phyloP scores from a whole-genome alignment of 768 basidiomycete species.

The Boletus huronensis region DNA sequence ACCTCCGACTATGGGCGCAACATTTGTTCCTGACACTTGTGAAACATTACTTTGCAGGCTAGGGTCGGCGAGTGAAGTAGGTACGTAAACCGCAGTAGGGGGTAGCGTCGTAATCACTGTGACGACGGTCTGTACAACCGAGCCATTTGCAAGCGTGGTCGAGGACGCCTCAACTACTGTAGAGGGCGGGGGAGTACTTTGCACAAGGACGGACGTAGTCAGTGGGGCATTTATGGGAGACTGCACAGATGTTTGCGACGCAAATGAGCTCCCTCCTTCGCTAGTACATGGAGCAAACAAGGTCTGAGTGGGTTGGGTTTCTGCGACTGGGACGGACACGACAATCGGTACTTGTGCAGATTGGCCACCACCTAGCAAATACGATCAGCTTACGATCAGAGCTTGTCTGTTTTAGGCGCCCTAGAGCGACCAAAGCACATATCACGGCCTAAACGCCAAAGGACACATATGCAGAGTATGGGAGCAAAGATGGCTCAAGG shows the following conservation, averaged over 20 bases:
- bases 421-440: slow-evolving; percentile 11
- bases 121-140: slow-evolving; percentile 33
- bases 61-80: slow-evolving; percentile 14
- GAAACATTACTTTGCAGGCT: slow-evolving; percentile 13
- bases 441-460: slow-evolving; percentile 14
- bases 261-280: slow-evolving; percentile 13
- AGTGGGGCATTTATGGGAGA: slow-evolving; percentile 9
- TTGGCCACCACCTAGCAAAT: slow-evolving; percentile 25
- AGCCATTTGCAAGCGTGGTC: slow-evolving; percentile 41
- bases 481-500: neutral
- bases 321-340: slow-evolving; percentile 32
- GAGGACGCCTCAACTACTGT: slow-evolving; percentile 31
- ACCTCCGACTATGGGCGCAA: slow-evolving; percentile 52
- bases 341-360: slow-evolving; percentile 42
- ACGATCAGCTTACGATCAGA: slow-evolving; percentile 13
- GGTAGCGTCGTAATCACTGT: slow-evolving; percentile 39
- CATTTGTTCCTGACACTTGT: slow-evolving; percentile 24
- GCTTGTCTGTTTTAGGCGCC: neutral
- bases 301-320: slow-evolving; percentile 34
- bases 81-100: slow-evolving; percentile 29
- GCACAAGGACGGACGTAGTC: slow-evolving; percentile 26
- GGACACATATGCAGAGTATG: neutral
- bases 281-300: slow-evolving; percentile 40
- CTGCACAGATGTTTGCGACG: slow-evolving; percentile 5
- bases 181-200: slow-evolving; percentile 32